Evolutionary conservation across 352 stramenopile species (phyloP), one percentile per base, ranked within the genome.

Genomic region (Peronosclerospora sorghi): DNA sequence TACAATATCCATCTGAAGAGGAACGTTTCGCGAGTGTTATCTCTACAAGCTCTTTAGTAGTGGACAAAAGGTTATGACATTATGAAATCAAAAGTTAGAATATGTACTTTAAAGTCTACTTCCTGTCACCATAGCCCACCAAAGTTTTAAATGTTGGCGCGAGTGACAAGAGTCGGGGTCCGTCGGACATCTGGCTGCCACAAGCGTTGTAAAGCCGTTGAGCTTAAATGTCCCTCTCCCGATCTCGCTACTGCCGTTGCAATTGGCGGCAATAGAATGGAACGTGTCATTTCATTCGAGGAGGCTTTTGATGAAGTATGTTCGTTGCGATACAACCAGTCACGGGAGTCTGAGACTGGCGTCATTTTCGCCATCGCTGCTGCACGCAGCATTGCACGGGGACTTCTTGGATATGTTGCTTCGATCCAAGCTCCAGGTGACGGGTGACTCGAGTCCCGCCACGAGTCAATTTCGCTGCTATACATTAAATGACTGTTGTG

Each of bases 351-450:
- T 27, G 55, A 35, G 10, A 20, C 17, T 13, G 57, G 45, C 26
- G 61, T 54, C 42, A 54, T 54, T 40, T 71, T 67, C 20, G 47
- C 39, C 30, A 62, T 29, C 17, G 58, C 58, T 3, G 58, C 58
- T 10, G 54, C 61, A 5, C 61, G 61, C 8, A 71, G 61, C 61
- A 71, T 71, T 8, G 61, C 57, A 0, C 61, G 61, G 4, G 61
- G 61, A 23, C 61, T 71, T 21, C 52, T 56, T 18, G 56, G 56
- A 32, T 56, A 66, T 18, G 53, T 40, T 29, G 42, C 45, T 15
- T 57, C 41, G 41, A 59, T 48, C 61, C 56, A 67, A 3, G 35
- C 34, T 1, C 38, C 8, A n/a, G 47, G n/a, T 9, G 55, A 44
- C 29, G 62, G 28, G 7, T 45, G 20, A 17, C 32, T 56, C 28